phyloP scores from a whole-genome alignment of 345 rosid species.

The Raphanus raphanistrum region DNA sequence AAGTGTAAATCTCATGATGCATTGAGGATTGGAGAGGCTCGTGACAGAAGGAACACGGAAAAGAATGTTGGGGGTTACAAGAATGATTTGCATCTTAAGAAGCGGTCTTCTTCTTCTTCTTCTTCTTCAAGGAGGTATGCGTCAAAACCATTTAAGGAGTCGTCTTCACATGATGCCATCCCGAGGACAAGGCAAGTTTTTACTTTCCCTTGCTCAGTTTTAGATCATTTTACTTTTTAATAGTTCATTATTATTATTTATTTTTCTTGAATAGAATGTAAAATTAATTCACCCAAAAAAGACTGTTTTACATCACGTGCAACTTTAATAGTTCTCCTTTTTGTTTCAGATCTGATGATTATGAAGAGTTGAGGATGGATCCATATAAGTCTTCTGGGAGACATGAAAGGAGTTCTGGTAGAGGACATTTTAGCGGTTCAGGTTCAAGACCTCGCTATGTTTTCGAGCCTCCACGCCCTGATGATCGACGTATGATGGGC shows the following conservation, averaged over 20 bases:
- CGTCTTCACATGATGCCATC: constrained; percentile 31
- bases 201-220: not conserved
- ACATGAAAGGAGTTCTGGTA: constrained; percentile 30
- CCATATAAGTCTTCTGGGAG: not conserved
- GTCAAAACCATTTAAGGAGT: constrained; percentile 23
- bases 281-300: too few species aligned
- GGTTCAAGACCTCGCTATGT: constrained; percentile 38
- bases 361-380: not conserved
- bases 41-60: constrained; percentile 39
- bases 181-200: constrained; percentile 47
- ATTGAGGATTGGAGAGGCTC: constrained; percentile 21
- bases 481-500: constrained; percentile 34
- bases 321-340: not conserved
- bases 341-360: not conserved
- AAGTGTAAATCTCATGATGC: not conserved
- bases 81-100: not conserved
- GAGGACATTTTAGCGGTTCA: constrained; percentile 33
- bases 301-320: too few species aligned
- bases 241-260: not conserved
- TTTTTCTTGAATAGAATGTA: too few species aligned
- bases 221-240: not conserved
- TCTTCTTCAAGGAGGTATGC: not conserved
- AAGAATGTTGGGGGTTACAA: constrained; percentile 24
- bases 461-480: constrained; percentile 41
- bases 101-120: not conserved